These are phyloP conservation scores for Fraxinus xanthoxyloides DNA, from an alignment of 305 asterid species.

Conservation along the genomic window DNA sequence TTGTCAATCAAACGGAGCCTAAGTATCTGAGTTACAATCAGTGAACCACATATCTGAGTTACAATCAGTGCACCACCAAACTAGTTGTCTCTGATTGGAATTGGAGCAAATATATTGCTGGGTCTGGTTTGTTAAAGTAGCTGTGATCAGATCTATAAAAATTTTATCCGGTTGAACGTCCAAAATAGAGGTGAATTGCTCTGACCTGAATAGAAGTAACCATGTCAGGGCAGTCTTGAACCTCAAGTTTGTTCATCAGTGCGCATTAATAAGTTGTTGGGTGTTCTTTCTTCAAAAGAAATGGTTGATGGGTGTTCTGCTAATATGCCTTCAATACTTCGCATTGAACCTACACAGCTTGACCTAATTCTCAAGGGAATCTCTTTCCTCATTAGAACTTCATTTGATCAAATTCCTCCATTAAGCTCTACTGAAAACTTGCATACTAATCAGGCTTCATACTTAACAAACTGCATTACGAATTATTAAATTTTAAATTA, in stretches of 20 bases:
- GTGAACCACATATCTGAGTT: no score
- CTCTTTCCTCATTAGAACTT: background rate
- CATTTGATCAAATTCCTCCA: background rate
- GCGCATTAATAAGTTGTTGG: background rate
- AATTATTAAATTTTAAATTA: background rate
- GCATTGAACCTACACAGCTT: background rate
- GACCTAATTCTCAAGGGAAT: background rate
- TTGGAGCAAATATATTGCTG: background rate
- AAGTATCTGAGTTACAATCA: no score
- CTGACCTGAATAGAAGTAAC: background rate
- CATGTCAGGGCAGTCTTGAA: background rate
- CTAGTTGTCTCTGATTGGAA: background rate
- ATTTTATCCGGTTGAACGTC: background rate
- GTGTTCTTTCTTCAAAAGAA: background rate
- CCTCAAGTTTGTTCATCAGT: background rate
- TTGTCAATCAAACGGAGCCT: no score
- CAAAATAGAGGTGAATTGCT: background rate
- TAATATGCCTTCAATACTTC: background rate
- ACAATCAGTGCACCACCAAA: background rate
- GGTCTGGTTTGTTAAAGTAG: background rate
- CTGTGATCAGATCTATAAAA: background rate
- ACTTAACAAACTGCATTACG: background rate
- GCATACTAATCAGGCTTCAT: background rate
- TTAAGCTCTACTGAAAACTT: background rate
- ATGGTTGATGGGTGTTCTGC: background rate